phyloP scores from a whole-genome alignment of 2,329 filamentous ascomycete genomes.

The Colletotrichum sp. region DNA sequence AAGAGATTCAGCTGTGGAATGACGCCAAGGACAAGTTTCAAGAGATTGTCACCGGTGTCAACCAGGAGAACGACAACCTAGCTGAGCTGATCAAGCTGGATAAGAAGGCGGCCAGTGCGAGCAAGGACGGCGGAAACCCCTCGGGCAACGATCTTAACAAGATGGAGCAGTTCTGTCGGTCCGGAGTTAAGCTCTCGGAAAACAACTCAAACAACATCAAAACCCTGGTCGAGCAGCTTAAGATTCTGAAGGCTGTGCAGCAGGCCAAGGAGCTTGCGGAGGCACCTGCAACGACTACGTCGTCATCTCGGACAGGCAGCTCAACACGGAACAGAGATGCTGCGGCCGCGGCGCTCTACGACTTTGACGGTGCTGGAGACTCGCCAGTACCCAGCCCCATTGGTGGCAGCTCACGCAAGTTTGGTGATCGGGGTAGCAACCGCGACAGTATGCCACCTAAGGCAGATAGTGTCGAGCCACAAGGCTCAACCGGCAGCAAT shows the following conservation, averaged over 20 bases:
- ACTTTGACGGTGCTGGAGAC: constrained; percentile 50
- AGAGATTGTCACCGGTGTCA: constrained; percentile 45
- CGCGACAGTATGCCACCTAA: constrained; percentile 61
- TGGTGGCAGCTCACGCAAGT: constrained; percentile 34
- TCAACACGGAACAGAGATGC: constrained; percentile 18
- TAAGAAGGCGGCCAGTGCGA: constrained; percentile 43
- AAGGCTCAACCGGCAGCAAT: constrained; percentile 43
- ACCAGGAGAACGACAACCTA: constrained; percentile 47
- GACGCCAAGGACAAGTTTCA: constrained; percentile 41
- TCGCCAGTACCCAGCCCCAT: constrained; percentile 51
- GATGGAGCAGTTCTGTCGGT: constrained; percentile 48
- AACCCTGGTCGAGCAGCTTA: constrained; percentile 45
- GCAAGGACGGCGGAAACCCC: constrained; percentile 35
- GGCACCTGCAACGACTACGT: constrained; percentile 23
- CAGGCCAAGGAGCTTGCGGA: constrained; percentile 47
- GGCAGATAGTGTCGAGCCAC: constrained; percentile 61
- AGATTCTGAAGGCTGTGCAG: constrained; percentile 46
- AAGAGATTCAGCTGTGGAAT: constrained; percentile 50
- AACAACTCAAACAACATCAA: constrained; percentile 41
- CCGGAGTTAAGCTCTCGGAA: constrained; percentile 46
- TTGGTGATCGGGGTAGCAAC: constrained; percentile 39
- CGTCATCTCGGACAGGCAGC: constrained; percentile 21
- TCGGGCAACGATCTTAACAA: constrained; percentile 36
- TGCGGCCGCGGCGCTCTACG: constrained; percentile 43
- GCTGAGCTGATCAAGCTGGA: constrained; percentile 43